Percentiles rank a stretch among this genome's conserved stretches.
phyloP scores from a whole-genome alignment of 345 rosid genomes.

The Eutrema japonicum region DNA sequence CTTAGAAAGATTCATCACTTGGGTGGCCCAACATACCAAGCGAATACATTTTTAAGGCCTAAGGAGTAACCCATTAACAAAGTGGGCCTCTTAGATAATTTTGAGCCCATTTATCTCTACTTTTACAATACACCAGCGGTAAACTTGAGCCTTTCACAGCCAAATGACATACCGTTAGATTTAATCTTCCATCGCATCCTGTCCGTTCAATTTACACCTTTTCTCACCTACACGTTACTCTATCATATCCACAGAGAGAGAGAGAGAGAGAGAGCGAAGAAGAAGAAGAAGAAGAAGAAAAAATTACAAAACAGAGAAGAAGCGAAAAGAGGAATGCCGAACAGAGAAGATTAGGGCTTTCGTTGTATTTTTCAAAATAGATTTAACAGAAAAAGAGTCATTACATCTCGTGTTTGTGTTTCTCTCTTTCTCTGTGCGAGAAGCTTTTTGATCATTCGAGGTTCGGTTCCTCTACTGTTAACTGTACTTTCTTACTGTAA shows the following conservation, averaged over 20 bases:
- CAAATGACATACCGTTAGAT: slow-evolving; percentile 24
- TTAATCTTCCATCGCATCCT: slow-evolving; percentile 4
- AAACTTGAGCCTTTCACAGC: background rate
- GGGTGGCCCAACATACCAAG: background rate
- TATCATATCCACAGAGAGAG: slow-evolving; percentile 29
- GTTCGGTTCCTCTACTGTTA: slow-evolving; percentile 24
- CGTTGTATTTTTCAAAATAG: background rate
- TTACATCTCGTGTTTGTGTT: slow-evolving; percentile 2
- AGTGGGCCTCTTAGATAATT: slow-evolving; percentile 16
- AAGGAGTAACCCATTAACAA: background rate
- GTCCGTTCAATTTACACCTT: slow-evolving; percentile 21
- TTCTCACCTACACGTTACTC: slow-evolving; percentile 35
- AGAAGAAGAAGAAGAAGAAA: background rate
- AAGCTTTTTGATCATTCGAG: slow-evolving; percentile 3
- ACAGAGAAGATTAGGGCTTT: slow-evolving; percentile 43
- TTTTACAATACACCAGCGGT: background rate
- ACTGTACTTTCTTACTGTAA: slow-evolving; percentile 23
- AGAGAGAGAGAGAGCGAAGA: background rate
- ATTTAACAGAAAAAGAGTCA: background rate
- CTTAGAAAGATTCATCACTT: background rate
- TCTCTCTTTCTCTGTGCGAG: slow-evolving; percentile 9
- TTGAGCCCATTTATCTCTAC: slow-evolving; percentile 9
- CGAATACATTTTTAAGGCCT: too few relatives aligned
- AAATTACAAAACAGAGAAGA: slow-evolving; percentile 29
- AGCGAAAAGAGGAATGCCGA: slow-evolving; percentile 27